phyloP scores from a whole-genome alignment of 441 rosid species.

The Populus hybrid region DNA sequence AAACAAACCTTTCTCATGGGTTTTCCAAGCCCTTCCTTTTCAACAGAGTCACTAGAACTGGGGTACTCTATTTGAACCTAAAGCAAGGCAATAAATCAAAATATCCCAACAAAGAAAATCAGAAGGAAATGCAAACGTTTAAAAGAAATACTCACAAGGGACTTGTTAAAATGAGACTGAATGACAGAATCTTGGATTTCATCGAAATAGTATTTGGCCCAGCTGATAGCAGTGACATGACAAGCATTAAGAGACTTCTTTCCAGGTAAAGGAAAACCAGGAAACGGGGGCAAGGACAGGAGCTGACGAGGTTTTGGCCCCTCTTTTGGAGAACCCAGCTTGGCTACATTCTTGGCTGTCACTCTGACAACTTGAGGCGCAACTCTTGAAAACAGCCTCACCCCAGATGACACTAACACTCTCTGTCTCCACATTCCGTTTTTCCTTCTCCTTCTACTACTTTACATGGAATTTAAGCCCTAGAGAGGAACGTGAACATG shows the following conservation, averaged over 20 bases:
- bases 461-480: too few relatives aligned
- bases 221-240: slow-evolving; percentile 72
- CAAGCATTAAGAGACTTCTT: slow-evolving; percentile 29
- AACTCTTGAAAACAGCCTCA: slow-evolving; percentile 41
- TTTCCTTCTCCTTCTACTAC: too few relatives aligned
- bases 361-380: slow-evolving; percentile 54
- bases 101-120: neutral
- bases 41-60: slow-evolving; percentile 18
- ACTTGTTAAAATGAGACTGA: slow-evolving; percentile 80
- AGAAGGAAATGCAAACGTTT: neutral
- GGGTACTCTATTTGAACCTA: slow-evolving; percentile 60
- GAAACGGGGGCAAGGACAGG: slow-evolving; percentile 78
- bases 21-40: slow-evolving; percentile 30
- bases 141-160: slow-evolving; percentile 52
- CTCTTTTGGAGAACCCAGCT: slow-evolving; percentile 52
- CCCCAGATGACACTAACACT: slow-evolving; percentile 40
- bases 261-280: slow-evolving; percentile 56
- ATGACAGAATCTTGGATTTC: slow-evolving; percentile 53
- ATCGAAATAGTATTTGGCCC: slow-evolving; percentile 77
- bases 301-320: slow-evolving; percentile 82
- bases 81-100: slow-evolving; percentile 10
- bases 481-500: too few relatives aligned
- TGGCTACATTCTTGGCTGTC: slow-evolving; percentile 48
- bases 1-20: slow-evolving; percentile 49
- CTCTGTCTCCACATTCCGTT: too few relatives aligned